Evolutionary conservation across 2,329 filamentous ascomycete species (phyloP), one percentile per base, ranked within the genome.

Genomic region (Lomentospora prolificans): DNA sequence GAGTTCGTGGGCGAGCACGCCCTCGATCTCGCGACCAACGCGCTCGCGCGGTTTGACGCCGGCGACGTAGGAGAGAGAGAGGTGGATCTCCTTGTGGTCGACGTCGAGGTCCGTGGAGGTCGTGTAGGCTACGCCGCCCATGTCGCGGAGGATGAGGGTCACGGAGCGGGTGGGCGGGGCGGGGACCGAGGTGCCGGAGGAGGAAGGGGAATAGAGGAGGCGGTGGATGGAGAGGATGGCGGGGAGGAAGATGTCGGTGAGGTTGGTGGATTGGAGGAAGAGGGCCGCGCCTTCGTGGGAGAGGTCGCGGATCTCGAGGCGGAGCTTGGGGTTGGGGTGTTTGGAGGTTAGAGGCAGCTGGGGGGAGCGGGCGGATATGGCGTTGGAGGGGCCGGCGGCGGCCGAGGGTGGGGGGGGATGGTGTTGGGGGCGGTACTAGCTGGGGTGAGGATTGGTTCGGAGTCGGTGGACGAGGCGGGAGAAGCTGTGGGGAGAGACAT

Each of bases 61-160:
- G 46, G 72, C 64, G 61, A 96, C 83, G 73, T 96, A 96, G 50
- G 78, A 72, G 1, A 92, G 81, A 14, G 84, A 90, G 69, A 97
- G 78, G 71, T 96, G 90, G 60, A 96, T 94, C 68, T 96, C 90
- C 66, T 96, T 96, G 75, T 96, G 90, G 65, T 94, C 87, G 59
- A 77, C 62, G 70, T 96, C 91, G 9, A 95, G 78, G 39, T 90
- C 86, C 8, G 75, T 80, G 60, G 89, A 88, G 0, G 82, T 90
- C 1, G 92, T 96, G 73, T 96, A 95, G 19, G 92, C 92, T 3
- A 97, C 89, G 52, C 92, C 92, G 51, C 73, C 75, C 81, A 95
- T 90, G 61, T 83, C 76, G 28, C 88, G 82, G 3, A 97, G 75
- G 58, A 96, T 77, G 33, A 97, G 72, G 0, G 91, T 96, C 17